phyloP scores from a whole-genome alignment of 805 yeast genomes.

The Lachancea cidri region DNA sequence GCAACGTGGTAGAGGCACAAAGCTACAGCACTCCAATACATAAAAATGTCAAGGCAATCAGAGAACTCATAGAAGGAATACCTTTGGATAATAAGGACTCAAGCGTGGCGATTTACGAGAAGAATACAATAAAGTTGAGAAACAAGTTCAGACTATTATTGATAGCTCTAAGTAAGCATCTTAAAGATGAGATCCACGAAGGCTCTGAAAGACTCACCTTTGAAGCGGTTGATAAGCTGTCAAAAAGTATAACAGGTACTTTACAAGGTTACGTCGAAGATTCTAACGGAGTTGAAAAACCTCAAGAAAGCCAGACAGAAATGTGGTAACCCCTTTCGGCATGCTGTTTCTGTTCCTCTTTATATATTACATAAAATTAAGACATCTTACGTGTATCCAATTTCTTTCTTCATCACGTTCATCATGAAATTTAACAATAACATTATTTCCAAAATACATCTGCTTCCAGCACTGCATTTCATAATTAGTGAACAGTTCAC shows the following conservation, averaged over 20 bases:
- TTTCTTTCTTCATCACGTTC: conserved; percentile 20
- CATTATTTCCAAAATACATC: conserved; percentile 44
- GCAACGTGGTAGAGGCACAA: conserved; percentile 36
- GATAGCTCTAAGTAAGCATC: conserved; percentile 26
- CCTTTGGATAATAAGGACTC: conserved; percentile 46
- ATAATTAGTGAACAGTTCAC: conserved; percentile 46
- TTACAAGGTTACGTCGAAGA: conserved; percentile 29
- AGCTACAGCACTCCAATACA: conserved; percentile 13
- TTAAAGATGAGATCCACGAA: conserved; percentile 6
- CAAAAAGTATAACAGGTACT: conserved; percentile 29
- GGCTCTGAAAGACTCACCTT: conserved; percentile 25
- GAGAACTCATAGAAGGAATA: conserved; percentile 26
- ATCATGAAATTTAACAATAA: conserved; percentile 34
- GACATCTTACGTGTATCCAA: conserved; percentile 25
- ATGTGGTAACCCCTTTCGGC: neutral
- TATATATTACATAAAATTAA: conserved; percentile 21
- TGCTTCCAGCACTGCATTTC: conserved; percentile 54
- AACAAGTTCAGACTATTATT: conserved; percentile 56
- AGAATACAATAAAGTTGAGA: conserved; percentile 46
- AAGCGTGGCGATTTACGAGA: conserved; percentile 53
- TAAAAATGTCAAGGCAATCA: conserved; percentile 21
- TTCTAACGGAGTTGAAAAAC: conserved; percentile 9
- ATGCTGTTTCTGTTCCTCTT: neutral
- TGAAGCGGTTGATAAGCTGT: conserved; percentile 34
- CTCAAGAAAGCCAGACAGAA: neutral